A percentile compares a stretch with the other conserved stretches of the same genome.
These are phyloP conservation scores for Musa itinerans DNA, from an alignment of 176 grass and related monocot genomes.

Conservation along the genomic window DNA sequence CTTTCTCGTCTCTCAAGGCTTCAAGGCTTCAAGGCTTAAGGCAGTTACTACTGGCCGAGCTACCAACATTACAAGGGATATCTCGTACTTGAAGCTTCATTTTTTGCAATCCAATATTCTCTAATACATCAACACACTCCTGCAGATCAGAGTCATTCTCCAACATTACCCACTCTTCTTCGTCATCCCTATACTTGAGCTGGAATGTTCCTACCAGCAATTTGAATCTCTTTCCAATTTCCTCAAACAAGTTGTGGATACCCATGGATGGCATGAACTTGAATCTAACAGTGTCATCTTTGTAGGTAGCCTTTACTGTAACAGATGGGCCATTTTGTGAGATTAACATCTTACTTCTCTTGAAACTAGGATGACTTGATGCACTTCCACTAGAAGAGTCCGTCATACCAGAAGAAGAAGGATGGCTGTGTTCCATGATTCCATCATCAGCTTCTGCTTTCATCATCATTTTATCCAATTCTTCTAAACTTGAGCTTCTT, in stretches of 20 bases:
- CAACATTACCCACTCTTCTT: constrained; percentile 45
- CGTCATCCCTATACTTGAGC: constrained; percentile 55
- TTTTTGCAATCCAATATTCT: constrained; percentile 3
- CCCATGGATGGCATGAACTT: constrained; percentile 33
- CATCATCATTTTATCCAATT: neutral
- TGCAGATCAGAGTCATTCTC: constrained; percentile 35
- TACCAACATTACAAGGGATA: constrained; percentile 9
- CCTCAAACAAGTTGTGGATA: constrained; percentile 26
- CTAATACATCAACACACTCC: constrained; percentile 41
- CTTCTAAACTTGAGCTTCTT: neutral
- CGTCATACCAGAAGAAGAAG: constrained; percentile 30
- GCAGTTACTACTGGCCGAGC: too few relatives aligned
- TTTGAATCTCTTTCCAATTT: constrained; percentile 44
- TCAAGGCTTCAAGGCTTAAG: too few relatives aligned
- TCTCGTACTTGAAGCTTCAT: constrained; percentile 41
- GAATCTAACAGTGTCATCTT: constrained; percentile 35
- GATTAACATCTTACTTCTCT: neutral
- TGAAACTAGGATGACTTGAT: constrained; percentile 29
- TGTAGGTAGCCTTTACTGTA: constrained; percentile 45
- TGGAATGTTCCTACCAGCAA: constrained; percentile 29
- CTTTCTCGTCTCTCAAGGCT: too few relatives aligned
- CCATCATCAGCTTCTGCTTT: constrained; percentile 5
- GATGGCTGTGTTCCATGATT: constrained; percentile 4
- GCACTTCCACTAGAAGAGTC: constrained; percentile 29
- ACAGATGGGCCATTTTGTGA: neutral